Base-by-base conservation (phyloP, 768 basidiomycete genomes). In the Boletales sp. region DNA sequence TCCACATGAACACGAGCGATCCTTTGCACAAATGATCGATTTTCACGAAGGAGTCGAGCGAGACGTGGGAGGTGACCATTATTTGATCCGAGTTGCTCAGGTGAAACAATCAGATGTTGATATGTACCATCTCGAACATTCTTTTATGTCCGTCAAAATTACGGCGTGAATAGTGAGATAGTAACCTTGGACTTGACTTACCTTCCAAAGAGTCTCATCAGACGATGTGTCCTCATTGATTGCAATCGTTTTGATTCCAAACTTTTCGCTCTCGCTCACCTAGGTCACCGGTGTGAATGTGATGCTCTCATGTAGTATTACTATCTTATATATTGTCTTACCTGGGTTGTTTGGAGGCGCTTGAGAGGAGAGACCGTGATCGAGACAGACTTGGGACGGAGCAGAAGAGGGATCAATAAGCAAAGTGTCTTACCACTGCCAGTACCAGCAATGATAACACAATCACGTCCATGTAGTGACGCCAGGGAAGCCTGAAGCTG, bases 51-150 rank as follows among this genome's bases (percentile, higher is more conserved):
- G 8, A 50, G 45, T 3, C 19, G 19, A 0, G 48, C 45, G 0
- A 50, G 44, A 2, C 32, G 36, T n/a, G 49, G 34, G 5, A 54
- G 24, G 18, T 54, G 45, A 5, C 37, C 32, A 8, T 54, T 44
- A 19, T 35, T 44, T 13, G n/a, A 12, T 0, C 53, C 48, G 0
- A 54, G 38, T 12, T 54, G 53, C 15, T 50, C 49, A 0, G 45
- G 53, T 3, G 42, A 54, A 11, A 54, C 48, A 3, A 54, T 50
- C 2, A 50, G 14, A 30, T 54, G 45, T 4, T 54, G 42, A 30
- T 42, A 40, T 10, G 19, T 12, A 11, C n/a, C n/a, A n/a, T n/a
- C n/a, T n/a, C n/a, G n/a, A n/a, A n/a, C n/a, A n/a, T n/a, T n/a
- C n/a, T n/a, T n/a, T n/a, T n/a, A n/a, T n/a, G n/a, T n/a, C n/a